Conservation (phyloP, 192 early-diverging fungal genomes). For the Tieghemiomyces parasiticus region DNA sequence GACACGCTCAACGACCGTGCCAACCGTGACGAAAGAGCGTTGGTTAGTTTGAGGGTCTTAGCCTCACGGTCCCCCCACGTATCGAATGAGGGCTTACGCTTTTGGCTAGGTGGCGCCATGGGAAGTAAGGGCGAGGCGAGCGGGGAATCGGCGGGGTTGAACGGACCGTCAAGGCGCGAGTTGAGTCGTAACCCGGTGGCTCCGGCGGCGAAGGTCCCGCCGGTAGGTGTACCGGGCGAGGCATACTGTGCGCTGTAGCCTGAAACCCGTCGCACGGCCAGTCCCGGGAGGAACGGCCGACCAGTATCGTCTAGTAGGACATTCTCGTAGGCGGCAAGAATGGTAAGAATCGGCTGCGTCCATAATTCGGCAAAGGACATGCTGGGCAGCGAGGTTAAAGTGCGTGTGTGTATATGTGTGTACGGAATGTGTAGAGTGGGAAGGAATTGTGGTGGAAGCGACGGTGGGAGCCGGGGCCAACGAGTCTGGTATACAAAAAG, state of each 20-base stretch:
- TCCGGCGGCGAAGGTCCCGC: not conserved
- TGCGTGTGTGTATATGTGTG: no score
- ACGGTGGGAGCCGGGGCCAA: no score
- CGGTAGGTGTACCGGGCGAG: no score
- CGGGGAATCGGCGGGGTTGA: not conserved
- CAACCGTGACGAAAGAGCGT: constrained; percentile 4
- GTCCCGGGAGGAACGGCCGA: not conserved
- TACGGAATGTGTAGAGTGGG: no score
- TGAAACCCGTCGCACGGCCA: no score
- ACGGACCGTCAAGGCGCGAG: not conserved
- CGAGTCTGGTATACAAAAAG: no score
- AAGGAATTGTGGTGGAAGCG: no score
- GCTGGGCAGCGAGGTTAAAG: no score
- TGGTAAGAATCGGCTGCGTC: constrained; percentile 2
- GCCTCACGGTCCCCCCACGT: constrained; percentile 6
- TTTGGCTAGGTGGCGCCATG: not conserved
- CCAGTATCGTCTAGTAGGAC: constrained; percentile 8
- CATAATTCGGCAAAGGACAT: constrained; percentile 1
- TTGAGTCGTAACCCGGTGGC: not conserved
- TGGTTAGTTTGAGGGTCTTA: not conserved
- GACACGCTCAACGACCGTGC: constrained; percentile 7
- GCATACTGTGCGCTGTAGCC: no score
- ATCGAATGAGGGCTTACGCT: not conserved
- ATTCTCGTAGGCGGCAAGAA: constrained; percentile 4
- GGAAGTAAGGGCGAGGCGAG: not conserved